Evolutionary conservation across 2,329 filamentous ascomycete genomes (phyloP).

Genomic region (Beauveria rudraprayagi): DNA sequence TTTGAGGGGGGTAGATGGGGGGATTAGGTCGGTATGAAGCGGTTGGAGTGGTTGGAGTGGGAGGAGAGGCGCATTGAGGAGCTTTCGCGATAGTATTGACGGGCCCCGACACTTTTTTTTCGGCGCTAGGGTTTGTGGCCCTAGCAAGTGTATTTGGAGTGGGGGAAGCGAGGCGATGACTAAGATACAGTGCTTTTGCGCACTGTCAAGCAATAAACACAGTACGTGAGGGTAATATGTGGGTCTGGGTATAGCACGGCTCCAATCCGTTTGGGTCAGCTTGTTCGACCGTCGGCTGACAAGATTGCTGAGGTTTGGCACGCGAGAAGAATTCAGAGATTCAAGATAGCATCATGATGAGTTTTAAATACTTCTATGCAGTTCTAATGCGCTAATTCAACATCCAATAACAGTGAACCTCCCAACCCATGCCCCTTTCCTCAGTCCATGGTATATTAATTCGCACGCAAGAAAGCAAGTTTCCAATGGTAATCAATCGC

Average conservation of each 20-base stretch:
- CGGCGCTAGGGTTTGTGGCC: slow-evolving; percentile 26
- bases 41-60: slow-evolving; percentile 20
- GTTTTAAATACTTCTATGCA: neutral
- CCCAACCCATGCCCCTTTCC: neutral
- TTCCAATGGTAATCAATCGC: neutral
- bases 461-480: neutral
- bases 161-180: slow-evolving; percentile 14
- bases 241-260: neutral
- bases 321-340: neutral
- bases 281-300: neutral
- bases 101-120: slow-evolving; percentile 16
- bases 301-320: neutral
- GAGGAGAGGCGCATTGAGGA: slow-evolving; percentile 2
- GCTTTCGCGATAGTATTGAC: slow-evolving; percentile 15
- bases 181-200: slow-evolving; percentile 16
- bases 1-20: slow-evolving; percentile 21
- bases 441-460: slow-evolving; percentile 6
- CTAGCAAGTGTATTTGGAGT: slow-evolving; percentile 17
- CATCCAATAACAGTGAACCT: neutral
- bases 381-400: neutral
- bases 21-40: slow-evolving; percentile 22
- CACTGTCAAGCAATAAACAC: slow-evolving; percentile 3
- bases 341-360: neutral
- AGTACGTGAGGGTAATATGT: neutral
- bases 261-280: neutral